Percentiles rank a stretch among this genome's conserved stretches.
Conservation (phyloP, 768 basidiomycete genomes). For the Trametes punicea region DNA sequence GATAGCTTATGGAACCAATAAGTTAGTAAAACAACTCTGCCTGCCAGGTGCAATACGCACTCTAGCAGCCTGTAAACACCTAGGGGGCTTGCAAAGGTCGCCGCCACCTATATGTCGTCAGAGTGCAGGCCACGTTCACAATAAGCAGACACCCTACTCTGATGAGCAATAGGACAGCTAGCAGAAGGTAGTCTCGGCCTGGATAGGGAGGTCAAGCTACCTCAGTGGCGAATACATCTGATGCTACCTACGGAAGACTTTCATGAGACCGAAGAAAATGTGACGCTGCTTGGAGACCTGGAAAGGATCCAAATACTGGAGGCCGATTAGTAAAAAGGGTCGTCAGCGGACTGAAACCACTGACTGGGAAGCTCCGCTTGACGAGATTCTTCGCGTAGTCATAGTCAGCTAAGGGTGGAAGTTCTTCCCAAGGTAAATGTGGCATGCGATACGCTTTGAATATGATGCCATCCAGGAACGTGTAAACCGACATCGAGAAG, state of each 20-base stretch:
- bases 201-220: neutral
- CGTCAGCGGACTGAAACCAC: conserved; percentile 14
- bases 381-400: conserved; percentile 35
- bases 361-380: conserved; percentile 32
- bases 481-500: conserved; percentile 38
- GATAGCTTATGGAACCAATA: conserved; percentile 42
- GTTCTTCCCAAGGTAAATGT: conserved; percentile 40
- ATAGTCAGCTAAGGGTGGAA: conserved; percentile 51
- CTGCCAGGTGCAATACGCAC: conserved; percentile 17
- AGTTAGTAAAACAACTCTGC: no score
- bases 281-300: conserved; percentile 21
- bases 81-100: conserved; percentile 30
- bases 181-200: conserved; percentile 9
- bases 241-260: conserved; percentile 17
- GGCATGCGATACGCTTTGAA: conserved; percentile 40
- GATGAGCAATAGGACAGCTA: conserved; percentile 10
- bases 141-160: neutral
- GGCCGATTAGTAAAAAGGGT: neutral
- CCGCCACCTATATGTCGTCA: conserved; percentile 15
- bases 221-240: neutral
- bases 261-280: conserved; percentile 28
- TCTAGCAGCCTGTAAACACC: conserved; percentile 34
- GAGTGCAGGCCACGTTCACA: no score
- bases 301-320: conserved; percentile 33
- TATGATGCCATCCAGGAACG: conserved; percentile 54